These are phyloP conservation scores for Spatholobus suberectus DNA, from an alignment of 306 rosid species.

Conservation along the genomic window DNA sequence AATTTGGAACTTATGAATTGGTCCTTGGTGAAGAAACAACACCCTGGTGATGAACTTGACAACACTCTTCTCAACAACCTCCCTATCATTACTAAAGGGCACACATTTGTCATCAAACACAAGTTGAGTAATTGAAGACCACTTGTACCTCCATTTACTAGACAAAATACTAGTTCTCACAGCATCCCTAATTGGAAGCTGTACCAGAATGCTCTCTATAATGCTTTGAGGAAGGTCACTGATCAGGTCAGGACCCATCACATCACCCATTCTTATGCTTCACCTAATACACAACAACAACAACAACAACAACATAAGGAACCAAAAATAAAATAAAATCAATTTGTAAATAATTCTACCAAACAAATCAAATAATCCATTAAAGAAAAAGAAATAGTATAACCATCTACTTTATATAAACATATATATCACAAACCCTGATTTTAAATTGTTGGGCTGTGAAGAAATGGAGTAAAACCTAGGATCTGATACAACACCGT, in stretches of 20 bases:
- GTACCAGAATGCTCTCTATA: conserved; percentile 69
- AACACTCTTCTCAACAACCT: conserved; percentile 46
- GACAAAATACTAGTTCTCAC: conserved; percentile 80
- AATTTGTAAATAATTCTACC: neutral
- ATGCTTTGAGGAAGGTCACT: conserved; percentile 92
- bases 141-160: conserved; percentile 85
- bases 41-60: conserved; percentile 65
- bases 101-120: conserved; percentile 76
- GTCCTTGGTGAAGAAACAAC: conserved; percentile 90
- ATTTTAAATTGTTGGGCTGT: neutral
- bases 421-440: neutral
- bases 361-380: neutral
- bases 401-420: neutral
- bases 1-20: conserved; percentile 87
- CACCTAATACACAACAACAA: conserved; percentile 10
- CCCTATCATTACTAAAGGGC: conserved; percentile 43
- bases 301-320: neutral
- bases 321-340: neutral
- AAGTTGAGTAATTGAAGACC: conserved; percentile 74
- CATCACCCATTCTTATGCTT: conserved; percentile 61
- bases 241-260: conserved; percentile 57
- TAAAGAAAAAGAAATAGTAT: neutral
- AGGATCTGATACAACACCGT: neutral
- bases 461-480: conserved; percentile 1
- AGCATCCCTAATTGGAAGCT: conserved; percentile 80